Evolutionary conservation across 768 basidiomycete genomes (phyloP).

Genomic region (Melanogaster broomeanus): DNA sequence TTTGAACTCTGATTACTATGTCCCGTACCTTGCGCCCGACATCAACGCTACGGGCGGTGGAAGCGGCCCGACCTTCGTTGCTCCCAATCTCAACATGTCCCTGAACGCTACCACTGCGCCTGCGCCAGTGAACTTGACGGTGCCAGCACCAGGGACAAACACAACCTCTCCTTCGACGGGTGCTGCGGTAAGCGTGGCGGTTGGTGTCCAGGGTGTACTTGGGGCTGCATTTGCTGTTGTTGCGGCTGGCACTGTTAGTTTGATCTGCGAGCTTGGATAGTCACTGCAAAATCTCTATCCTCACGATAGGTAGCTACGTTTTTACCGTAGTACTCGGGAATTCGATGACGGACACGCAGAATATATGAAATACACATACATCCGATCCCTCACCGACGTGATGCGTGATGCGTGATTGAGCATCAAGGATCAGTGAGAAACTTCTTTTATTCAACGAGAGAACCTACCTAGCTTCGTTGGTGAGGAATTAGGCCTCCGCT

Average conservation of each 20-base stretch:
- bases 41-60: conserved; percentile 40
- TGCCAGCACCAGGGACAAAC: conserved; percentile 7
- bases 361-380: too few relatives aligned
- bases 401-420: too few relatives aligned
- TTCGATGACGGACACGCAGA: too few relatives aligned
- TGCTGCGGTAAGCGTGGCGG: background rate
- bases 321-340: too few relatives aligned
- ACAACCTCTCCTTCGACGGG: conserved; percentile 2
- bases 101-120: conserved; percentile 37
- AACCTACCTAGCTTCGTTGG: too few relatives aligned
- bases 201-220: conserved; percentile 7
- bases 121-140: conserved; percentile 43
- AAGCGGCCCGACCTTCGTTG: conserved; percentile 42
- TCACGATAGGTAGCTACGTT: too few relatives aligned
- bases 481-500: too few relatives aligned
- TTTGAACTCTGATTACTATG: conserved; percentile 40
- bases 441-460: too few relatives aligned
- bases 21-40: conserved; percentile 49
- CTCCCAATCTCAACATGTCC: conserved; percentile 32
- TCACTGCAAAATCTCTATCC: too few relatives aligned
- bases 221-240: conserved; percentile 5
- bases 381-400: too few relatives aligned
- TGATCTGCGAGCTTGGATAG: conserved; percentile 1
- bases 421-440: too few relatives aligned
- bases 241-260: conserved; percentile 8